These are phyloP conservation scores for Candida namnaoensis DNA, from an alignment of 805 yeast species.

Conservation along the genomic window DNA sequence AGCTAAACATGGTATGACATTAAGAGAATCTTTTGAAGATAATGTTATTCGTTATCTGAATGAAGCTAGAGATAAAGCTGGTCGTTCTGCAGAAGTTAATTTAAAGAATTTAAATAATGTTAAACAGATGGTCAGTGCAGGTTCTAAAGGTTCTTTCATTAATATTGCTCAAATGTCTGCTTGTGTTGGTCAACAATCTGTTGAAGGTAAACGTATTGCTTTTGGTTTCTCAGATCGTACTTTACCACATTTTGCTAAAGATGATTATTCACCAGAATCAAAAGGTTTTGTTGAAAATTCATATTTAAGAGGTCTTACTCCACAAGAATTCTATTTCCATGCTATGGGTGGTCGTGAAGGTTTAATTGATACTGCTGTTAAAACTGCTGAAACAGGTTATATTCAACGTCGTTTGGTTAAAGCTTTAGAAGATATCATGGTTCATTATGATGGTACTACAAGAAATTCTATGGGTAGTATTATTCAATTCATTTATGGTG, in stretches of 20 bases:
- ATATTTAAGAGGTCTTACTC: conserved; percentile 92
- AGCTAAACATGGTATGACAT: conserved; percentile 99
- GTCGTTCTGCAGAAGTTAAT: conserved; percentile 96
- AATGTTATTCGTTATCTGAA: conserved; percentile 91
- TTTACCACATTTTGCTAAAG: conserved; percentile 95
- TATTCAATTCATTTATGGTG: conserved; percentile 95
- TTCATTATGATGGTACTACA: conserved; percentile 96
- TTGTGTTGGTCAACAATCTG: conserved; percentile 99
- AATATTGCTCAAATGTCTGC: conserved; percentile 99
- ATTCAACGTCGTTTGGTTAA: conserved; percentile 96
- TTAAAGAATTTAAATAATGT: conserved; percentile 92
- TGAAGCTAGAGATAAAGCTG: conserved; percentile 98
- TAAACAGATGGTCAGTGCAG: conserved; percentile 98
- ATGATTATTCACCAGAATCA: conserved; percentile 97
- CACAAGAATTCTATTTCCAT: conserved; percentile 98
- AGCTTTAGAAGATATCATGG: conserved; percentile 96
- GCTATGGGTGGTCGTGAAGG: conserved; percentile 99
- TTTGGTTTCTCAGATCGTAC: conserved; percentile 96
- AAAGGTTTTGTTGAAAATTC: conserved; percentile 98
- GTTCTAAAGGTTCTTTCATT: conserved; percentile 98
- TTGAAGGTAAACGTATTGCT: conserved; percentile 98
- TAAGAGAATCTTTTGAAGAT: conserved; percentile 97
- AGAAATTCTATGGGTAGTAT: conserved; percentile 96
- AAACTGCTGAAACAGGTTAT: conserved; percentile 98
- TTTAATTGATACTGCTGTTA: conserved; percentile 97